These are phyloP conservation scores for Hyaloscypha bicolor DNA, from an alignment of 495 filamentous ascomycete species.

Conservation along the genomic window DNA sequence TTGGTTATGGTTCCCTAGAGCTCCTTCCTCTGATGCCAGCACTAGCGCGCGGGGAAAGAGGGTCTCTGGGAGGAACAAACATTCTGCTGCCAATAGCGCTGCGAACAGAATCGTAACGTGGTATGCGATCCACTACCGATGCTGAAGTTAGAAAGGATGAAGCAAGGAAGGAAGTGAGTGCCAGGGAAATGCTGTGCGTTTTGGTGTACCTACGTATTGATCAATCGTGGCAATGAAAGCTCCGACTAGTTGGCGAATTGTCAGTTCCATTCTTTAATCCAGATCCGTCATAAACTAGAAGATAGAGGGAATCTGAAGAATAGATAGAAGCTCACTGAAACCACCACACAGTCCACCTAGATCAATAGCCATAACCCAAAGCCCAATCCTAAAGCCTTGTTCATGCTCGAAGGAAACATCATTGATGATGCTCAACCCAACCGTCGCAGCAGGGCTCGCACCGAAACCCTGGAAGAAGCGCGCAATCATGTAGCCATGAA, in stretches of 20 bases:
- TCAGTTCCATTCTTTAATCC: conserved; percentile 1
- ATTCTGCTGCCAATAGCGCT: conserved; percentile 49
- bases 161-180: too few species aligned
- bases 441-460: conserved; percentile 58
- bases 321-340: conserved; percentile 32
- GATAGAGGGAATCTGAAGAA: too few species aligned
- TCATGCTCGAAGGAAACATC: conserved; percentile 63
- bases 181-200: too few species aligned
- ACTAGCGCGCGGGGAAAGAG: conserved; percentile 59
- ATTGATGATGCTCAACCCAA: conserved; percentile 63
- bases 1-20: background rate
- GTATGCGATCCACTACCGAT: conserved; percentile 57
- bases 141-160: too few species aligned
- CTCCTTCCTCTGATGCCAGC: conserved; percentile 41
- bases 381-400: conserved; percentile 60
- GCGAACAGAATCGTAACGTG: conserved; percentile 60
- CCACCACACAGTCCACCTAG: conserved; percentile 59
- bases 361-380: conserved; percentile 66
- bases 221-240: conserved; percentile 56
- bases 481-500: conserved; percentile 58
- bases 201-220: conserved; percentile 16
- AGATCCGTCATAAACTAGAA: too few species aligned
- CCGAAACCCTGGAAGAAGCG: conserved; percentile 66
- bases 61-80: conserved; percentile 60
- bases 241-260: conserved; percentile 46